Conservation (phyloP, 1,139 yeast genomes). For the Kurtzmaniella quercitrusa region DNA sequence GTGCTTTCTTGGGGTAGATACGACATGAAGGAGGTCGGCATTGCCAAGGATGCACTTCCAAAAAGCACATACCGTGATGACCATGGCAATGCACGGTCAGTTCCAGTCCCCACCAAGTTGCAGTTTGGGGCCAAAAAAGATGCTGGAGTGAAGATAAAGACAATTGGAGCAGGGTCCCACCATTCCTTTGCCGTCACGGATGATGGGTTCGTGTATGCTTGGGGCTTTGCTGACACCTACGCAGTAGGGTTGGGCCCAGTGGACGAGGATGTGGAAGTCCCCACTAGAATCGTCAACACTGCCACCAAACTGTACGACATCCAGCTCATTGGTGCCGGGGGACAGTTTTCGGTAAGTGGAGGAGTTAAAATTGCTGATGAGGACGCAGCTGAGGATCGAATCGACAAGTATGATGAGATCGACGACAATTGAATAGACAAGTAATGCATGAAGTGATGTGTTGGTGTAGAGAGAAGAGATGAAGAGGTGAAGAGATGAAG, state of each 20-base stretch:
- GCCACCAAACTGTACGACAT: slow-evolving; percentile 82
- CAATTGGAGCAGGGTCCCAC: slow-evolving; percentile 82
- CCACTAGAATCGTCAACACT: slow-evolving; percentile 85
- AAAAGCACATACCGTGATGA: slow-evolving; percentile 70
- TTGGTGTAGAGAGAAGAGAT: background rate
- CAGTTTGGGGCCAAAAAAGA: slow-evolving; percentile 22
- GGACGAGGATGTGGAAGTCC: slow-evolving; percentile 83
- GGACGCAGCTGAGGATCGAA: slow-evolving; percentile 55
- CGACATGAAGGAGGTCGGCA: slow-evolving; percentile 91
- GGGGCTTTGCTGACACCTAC: slow-evolving; percentile 98
- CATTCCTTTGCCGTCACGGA: slow-evolving; percentile 83
- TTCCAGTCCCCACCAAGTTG: slow-evolving; percentile 77
- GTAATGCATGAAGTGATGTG: background rate
- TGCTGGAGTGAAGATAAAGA: slow-evolving; percentile 42
- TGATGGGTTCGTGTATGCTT: slow-evolving; percentile 83
- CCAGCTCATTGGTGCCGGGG: slow-evolving; percentile 78
- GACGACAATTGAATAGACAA: slow-evolving; percentile 18
- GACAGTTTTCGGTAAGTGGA: slow-evolving; percentile 88
- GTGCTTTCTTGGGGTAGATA: slow-evolving; percentile 85
- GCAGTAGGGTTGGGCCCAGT: slow-evolving; percentile 93
- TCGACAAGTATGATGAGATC: slow-evolving; percentile 44
- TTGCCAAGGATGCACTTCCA: slow-evolving; percentile 57
- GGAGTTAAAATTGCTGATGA: slow-evolving; percentile 67
- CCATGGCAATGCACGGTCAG: slow-evolving; percentile 79
- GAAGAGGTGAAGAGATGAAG: background rate